Evolutionary conservation across 148 eudicot species (phyloP), one percentile per base, ranked within the genome.

Genomic region (Nyssa sinensis): DNA sequence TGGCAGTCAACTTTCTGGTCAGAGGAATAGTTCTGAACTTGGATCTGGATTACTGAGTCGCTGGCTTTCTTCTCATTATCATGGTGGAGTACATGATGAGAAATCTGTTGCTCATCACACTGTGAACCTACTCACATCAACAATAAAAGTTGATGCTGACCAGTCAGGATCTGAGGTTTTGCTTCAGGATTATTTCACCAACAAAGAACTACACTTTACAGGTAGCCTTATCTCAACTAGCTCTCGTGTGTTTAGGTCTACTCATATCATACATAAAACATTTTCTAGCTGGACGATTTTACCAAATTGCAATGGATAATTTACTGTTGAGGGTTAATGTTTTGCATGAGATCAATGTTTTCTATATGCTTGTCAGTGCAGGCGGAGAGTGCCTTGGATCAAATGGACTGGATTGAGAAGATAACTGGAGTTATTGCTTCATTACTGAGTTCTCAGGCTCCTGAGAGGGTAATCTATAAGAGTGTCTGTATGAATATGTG

Each of bases 321-420:
- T 41, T n/a, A 1, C 21, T 60, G 29, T 37, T 33, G 37, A 66
- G 72, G 69, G 33, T 74, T 70, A 57, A 27, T 57, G 10, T 47
- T 53, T 62, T 62, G 39, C 64, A 59, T 67, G 74, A 37, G 61
- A 59, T 37, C 59, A 64, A 30, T 68, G 10, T 70, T 23, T 16
- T 76, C 39, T 37, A 44, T 72, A 64, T 78, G 72, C 74, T 66
- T 76, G 79, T 66, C 37, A 59, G 68, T 84, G 76, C 87, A 95
- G 98, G 98, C 98, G 28, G 98, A 95, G 80, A 95, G 96, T 82
- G 93, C 98, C 77, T 82, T 89, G 79, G 98, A 95, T 85, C 98
- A 95, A 81, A 92, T 95, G 98, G 98, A 95, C 78, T 95, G 98
- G 98, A 88, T 95, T 79, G 98, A 95, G 82, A 95, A 95, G 81